A percentile compares a stretch with the other conserved stretches of the same genome.
Conservation (phyloP, 2,329 filamentous ascomycete genomes). For the Nemania sp. region DNA sequence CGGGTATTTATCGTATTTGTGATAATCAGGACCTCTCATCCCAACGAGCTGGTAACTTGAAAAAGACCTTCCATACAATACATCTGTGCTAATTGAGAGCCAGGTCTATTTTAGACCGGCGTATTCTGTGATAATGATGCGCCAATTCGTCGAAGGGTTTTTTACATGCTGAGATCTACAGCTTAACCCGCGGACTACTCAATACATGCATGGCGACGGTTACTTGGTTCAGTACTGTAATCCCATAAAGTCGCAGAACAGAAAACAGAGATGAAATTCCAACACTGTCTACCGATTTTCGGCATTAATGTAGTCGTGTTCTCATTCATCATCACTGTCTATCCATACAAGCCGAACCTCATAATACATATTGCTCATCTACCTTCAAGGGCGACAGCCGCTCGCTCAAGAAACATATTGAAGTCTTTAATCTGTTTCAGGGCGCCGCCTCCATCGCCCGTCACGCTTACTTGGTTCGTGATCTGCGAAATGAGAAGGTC, state of each 20-base stretch:
- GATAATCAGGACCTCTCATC: no score
- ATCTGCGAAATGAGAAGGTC: constrained; percentile 69
- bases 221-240: not conserved
- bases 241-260: not conserved
- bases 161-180: not conserved
- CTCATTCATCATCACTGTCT: constrained; percentile 25
- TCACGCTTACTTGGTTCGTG: constrained; percentile 64
- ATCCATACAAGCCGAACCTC: constrained; percentile 3
- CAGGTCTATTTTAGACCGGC: no score
- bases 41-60: no score
- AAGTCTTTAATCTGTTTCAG: constrained; percentile 70
- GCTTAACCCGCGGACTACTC: not conserved
- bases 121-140: not conserved
- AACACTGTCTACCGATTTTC: not conserved
- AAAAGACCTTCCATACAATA: no score
- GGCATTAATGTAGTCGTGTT: constrained; percentile 21
- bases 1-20: no score
- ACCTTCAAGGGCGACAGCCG: constrained; percentile 67
- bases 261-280: not conserved
- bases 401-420: constrained; percentile 72
- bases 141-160: not conserved
- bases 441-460: constrained; percentile 62
- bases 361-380: constrained; percentile 36
- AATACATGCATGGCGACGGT: not conserved
- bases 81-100: no score